A percentile compares a stretch with the other conserved stretches of the same genome.
These are phyloP conservation scores for Phytophthora crassamura DNA, from an alignment of 352 stramenopile genomes.

Conservation along the genomic window DNA sequence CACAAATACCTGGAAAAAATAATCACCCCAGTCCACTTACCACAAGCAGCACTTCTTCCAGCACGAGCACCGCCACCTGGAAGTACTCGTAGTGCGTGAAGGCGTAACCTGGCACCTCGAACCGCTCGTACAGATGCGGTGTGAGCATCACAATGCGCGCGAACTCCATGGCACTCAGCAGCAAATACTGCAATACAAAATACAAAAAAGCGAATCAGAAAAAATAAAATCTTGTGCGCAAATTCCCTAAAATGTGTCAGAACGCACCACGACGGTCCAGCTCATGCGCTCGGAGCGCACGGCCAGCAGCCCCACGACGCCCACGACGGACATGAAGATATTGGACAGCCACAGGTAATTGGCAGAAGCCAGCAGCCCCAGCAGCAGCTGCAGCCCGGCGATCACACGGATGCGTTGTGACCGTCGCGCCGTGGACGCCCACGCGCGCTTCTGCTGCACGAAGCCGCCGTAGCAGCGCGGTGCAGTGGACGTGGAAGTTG, in stretches of 20 bases:
- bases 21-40: constrained; percentile 43
- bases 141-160: constrained; percentile 72
- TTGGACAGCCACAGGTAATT: constrained; percentile 86
- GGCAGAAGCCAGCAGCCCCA: constrained; percentile 62
- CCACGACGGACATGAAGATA: constrained; percentile 75
- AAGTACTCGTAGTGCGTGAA: constrained; percentile 81
- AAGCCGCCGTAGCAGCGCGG: constrained; percentile 72
- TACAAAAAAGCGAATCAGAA: constrained; percentile 23
- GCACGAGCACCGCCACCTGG: constrained; percentile 67
- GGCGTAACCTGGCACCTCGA: constrained; percentile 55
- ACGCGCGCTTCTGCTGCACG: constrained; percentile 81
- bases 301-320: constrained; percentile 69
- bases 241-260: constrained; percentile 13
- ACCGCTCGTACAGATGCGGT: constrained; percentile 69
- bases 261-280: constrained; percentile 77
- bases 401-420: constrained; percentile 76
- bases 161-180: constrained; percentile 77
- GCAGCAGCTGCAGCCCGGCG: constrained; percentile 59
- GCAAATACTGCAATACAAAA: constrained; percentile 56
- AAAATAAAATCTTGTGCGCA: constrained; percentile 10
- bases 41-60: constrained; percentile 74
- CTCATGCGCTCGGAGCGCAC: constrained; percentile 80
- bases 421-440: constrained; percentile 62
- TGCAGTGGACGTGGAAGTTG: constrained; percentile 44
- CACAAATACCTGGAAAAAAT: not conserved